A percentile compares a stretch with the other conserved stretches of the same genome.
Evolutionary conservation across 306 rosid genomes (phyloP).

Genomic region (Casuarina cunninghamiana): DNA sequence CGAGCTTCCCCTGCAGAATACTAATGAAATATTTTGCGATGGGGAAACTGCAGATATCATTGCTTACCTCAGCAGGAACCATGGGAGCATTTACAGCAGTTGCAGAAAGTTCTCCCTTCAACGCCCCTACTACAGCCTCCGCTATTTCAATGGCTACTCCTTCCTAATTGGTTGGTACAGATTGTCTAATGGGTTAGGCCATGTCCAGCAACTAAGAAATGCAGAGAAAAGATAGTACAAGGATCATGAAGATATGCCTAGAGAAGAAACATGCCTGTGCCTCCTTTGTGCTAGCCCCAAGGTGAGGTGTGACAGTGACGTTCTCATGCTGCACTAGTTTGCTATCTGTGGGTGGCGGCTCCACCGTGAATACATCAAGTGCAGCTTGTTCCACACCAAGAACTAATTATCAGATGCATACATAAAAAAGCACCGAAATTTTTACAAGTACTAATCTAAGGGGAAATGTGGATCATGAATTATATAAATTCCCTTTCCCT

Average conservation of each 20-base stretch:
- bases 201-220: not conserved
- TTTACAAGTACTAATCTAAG: not conserved
- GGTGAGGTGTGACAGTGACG: constrained; percentile 87
- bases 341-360: constrained; percentile 81
- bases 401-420: constrained; percentile 2
- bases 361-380: constrained; percentile 83
- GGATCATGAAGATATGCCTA: not conserved
- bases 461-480: no score
- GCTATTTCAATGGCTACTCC: constrained; percentile 98
- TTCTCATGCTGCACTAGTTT: constrained; percentile 77
- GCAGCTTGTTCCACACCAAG: constrained; percentile 61
- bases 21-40: not conserved
- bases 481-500: no score
- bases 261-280: constrained; percentile 63
- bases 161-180: constrained; percentile 47
- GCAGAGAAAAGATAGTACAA: not conserved
- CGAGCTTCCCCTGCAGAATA: not conserved
- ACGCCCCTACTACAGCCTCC: constrained; percentile 92
- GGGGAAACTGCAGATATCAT: no score
- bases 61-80: constrained; percentile 83
- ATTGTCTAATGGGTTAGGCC: not conserved
- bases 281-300: constrained; percentile 98
- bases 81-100: constrained; percentile 99
- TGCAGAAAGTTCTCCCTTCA: constrained; percentile 88
- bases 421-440: not conserved